phyloP scores from a whole-genome alignment of 2,329 filamentous ascomycete genomes.

The Cryphonectria nitschkei region DNA sequence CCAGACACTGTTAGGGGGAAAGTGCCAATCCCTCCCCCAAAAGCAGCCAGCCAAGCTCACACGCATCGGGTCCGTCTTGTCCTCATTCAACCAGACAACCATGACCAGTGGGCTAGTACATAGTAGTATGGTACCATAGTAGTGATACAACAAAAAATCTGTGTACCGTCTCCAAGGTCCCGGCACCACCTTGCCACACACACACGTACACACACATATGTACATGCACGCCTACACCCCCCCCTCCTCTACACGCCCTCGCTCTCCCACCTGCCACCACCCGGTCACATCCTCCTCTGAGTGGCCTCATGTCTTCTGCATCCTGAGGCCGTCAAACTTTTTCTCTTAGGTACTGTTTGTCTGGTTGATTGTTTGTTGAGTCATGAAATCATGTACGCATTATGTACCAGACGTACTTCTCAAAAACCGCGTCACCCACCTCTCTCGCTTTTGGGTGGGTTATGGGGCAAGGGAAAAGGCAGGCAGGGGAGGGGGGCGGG shows the following conservation, averaged over 20 bases:
- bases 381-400: neutral
- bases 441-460: neutral
- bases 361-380: neutral
- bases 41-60: neutral
- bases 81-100: neutral
- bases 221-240: neutral
- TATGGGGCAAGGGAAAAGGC: neutral
- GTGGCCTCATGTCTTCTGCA: neutral
- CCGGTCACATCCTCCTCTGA: neutral
- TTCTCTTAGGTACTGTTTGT: neutral
- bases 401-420: neutral
- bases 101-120: neutral
- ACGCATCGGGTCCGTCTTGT: neutral
- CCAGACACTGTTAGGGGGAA: constrained; percentile 15
- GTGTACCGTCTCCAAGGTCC: constrained; percentile 1
- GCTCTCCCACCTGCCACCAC: neutral
- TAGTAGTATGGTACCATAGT: neutral
- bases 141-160: constrained; percentile 3
- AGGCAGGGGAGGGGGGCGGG: neutral
- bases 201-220: neutral
- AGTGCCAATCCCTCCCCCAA: constrained; percentile 8
- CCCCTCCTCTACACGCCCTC: neutral
- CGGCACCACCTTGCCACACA: constrained; percentile 1
- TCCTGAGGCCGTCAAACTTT: neutral
- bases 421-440: neutral